Conservation (phyloP, 2,329 filamentous ascomycete species). For the Colletotrichum costaricense region DNA sequence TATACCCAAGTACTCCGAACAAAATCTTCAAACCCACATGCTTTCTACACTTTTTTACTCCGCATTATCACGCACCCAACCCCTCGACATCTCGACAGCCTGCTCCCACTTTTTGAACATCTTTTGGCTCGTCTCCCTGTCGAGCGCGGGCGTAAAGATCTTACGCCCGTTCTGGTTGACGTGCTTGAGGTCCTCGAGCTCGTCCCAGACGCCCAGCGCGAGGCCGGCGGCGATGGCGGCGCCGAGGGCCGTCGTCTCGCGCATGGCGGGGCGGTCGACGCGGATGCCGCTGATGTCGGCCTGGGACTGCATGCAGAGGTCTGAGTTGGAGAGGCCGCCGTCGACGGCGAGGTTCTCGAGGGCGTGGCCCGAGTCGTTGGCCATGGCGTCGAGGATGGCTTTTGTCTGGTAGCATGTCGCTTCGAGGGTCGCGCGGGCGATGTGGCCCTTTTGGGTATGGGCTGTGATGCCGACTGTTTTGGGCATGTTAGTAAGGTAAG, state of each 20-base stretch:
- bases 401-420: conserved; percentile 94
- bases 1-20: background rate
- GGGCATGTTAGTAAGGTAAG: background rate
- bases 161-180: conserved; percentile 78
- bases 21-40: background rate
- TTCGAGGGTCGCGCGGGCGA: conserved; percentile 89
- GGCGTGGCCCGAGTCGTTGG: conserved; percentile 81
- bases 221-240: conserved; percentile 92
- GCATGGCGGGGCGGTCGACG: conserved; percentile 87
- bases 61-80: conserved; percentile 53
- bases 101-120: conserved; percentile 66
- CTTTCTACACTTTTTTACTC: background rate
- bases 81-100: conserved; percentile 69
- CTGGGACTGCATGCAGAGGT: conserved; percentile 92
- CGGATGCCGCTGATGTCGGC: conserved; percentile 86
- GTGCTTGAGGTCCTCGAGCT: conserved; percentile 77
- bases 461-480: conserved; percentile 80
- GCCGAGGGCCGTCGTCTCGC: conserved; percentile 89
- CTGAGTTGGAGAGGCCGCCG: conserved; percentile 89
- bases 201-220: conserved; percentile 79
- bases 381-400: conserved; percentile 92
- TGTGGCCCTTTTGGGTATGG: conserved; percentile 86
- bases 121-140: conserved; percentile 48
- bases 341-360: conserved; percentile 84
- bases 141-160: conserved; percentile 76